Conservation (phyloP, 768 basidiomycete genomes). For the Suillus fuscotomentosus region DNA sequence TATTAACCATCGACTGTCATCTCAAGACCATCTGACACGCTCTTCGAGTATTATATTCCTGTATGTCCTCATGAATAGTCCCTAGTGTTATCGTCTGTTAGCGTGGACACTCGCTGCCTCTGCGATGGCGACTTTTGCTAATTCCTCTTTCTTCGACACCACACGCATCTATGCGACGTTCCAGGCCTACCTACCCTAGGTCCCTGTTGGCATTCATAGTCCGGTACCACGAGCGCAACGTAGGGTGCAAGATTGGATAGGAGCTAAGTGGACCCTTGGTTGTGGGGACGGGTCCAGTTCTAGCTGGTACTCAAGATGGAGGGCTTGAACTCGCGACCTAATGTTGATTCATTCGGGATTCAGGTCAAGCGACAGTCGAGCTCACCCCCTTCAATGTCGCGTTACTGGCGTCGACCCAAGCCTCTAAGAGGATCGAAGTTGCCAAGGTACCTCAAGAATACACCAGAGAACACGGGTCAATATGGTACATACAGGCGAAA, state of each 20-base stretch:
- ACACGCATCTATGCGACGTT: conserved; percentile 62
- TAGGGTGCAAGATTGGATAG: conserved; percentile 42
- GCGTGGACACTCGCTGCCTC: not conserved
- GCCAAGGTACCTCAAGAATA: conserved; percentile 35
- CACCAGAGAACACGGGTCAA: conserved; percentile 16
- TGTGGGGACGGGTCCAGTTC: conserved; percentile 77
- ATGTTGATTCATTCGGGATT: not conserved
- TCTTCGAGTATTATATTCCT: not conserved
- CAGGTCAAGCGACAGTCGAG: conserved; percentile 72
- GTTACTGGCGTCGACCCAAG: conserved; percentile 79
- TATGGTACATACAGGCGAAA: conserved; percentile 36
- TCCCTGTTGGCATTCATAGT: conserved; percentile 63
- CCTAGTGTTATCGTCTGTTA: not conserved
- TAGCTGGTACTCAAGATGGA: not conserved
- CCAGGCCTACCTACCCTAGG: conserved; percentile 71
- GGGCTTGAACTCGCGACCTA: not conserved
- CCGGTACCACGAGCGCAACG: conserved; percentile 45
- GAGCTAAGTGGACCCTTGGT: conserved; percentile 73
- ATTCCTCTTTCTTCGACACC: conserved; percentile 66
- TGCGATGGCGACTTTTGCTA: conserved; percentile 75
- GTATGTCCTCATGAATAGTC: not conserved
- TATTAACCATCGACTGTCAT: not conserved
- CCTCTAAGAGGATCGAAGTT: conserved; percentile 60
- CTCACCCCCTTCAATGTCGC: conserved; percentile 53
- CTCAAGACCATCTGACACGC: conserved; percentile 1